A percentile compares a stretch with the other conserved stretches of the same genome.
Conservation (phyloP, 306 rosid genomes). For the Lathyrus aphaca region DNA sequence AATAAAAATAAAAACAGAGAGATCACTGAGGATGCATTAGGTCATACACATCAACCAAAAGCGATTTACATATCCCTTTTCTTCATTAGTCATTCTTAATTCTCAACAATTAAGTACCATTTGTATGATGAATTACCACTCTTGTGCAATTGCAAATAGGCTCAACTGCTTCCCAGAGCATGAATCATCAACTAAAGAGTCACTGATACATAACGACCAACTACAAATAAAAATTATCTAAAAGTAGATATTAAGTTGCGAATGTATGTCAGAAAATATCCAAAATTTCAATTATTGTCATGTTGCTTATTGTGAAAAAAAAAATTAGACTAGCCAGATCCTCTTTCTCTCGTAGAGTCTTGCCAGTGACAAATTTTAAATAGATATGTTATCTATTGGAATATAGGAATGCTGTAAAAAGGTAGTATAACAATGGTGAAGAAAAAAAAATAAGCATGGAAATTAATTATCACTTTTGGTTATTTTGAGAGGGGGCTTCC, state of each 20-base stretch:
- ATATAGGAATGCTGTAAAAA: not conserved
- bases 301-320: slow-evolving; percentile 39
- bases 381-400: slow-evolving; percentile 19
- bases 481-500: slow-evolving; percentile 2
- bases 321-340: slow-evolving; percentile 11
- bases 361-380: not conserved
- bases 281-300: slow-evolving; percentile 30
- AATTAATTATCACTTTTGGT: slow-evolving; percentile 16
- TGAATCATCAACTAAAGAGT: slow-evolving; percentile 9
- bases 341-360: not conserved
- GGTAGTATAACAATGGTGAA: not conserved
- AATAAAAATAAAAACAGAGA: not conserved
- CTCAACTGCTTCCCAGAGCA: slow-evolving; percentile 14
- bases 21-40: slow-evolving; percentile 7
- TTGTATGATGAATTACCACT: slow-evolving; percentile 1
- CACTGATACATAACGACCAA: not conserved
- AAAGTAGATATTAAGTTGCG: not conserved
- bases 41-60: slow-evolving; percentile 5
- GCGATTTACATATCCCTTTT: not conserved
- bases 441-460: not conserved
- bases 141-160: slow-evolving; percentile 1
- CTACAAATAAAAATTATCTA: not conserved
- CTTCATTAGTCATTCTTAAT: not conserved
- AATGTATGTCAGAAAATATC: slow-evolving; percentile 27
- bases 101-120: not conserved